Evolutionary conservation across 768 basidiomycete species (phyloP), one percentile per base, ranked within the genome.

Genomic region (Pulveroboletus sp.): DNA sequence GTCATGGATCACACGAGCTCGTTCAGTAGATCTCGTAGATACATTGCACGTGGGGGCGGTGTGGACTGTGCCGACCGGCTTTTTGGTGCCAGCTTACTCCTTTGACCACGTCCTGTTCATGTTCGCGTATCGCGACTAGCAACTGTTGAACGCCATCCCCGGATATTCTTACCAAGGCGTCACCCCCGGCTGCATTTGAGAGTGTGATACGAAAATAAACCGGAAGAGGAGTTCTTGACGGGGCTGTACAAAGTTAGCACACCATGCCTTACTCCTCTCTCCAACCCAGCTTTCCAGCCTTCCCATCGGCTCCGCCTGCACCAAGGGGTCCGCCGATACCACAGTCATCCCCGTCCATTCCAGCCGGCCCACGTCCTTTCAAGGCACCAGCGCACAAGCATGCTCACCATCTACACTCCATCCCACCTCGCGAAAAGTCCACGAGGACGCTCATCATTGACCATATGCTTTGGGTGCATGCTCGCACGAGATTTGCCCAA

Each of bases 381-480:
- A 78, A 75, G 54, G 80, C 86, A 2, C 86, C 86, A 8, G 89
- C 90, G 1, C 90, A 92, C 68, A 89, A 85, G 57, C 88, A 91
- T 74, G 89, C 89, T 0, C 90, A 92, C 64, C 88, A 92, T 63
- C 69, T 92, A 2, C 89, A 93, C 63, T 82, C 86, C 2, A 91
- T 93, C 30, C 89, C 89, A 3, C 90, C 88, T 3, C 72, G 87
- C 35, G 89, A 93, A 68, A 93, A 92, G 73, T 87, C 86, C n/a
- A 91, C 89, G 8, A 75, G 89, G 30, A 92, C 89, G 9, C 74
- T 92, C 49, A 93, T 92, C 58, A 81, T 93, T 49, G 90, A 93
- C 67, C 86, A 92, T 67, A 82, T 90, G 76, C 72, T 91, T 43
- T 92, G 86, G 87, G 85, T 85, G 7, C 90, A 92, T 67, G 82